Evolutionary conservation across 1,139 yeast species (phyloP), one percentile per base, ranked within the genome.

Genomic region (Magnusiomyces suaveolens): DNA sequence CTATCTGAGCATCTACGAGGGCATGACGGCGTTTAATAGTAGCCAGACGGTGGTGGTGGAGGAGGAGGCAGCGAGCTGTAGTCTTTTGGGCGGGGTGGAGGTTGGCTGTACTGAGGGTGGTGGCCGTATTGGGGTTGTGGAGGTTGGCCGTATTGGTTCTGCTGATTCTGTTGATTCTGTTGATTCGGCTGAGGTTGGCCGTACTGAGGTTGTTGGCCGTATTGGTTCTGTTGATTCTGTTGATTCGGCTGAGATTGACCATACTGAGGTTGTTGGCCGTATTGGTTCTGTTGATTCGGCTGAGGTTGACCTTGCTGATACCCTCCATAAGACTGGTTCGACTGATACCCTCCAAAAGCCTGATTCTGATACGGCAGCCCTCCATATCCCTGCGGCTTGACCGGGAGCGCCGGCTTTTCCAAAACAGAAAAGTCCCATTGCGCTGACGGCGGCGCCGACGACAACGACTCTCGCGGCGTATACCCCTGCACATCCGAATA

Each of bases 71-170:
- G 18, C 2, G 48, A 46, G 39, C 38, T 46, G 24, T 46, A 46
- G 21, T 46, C 48, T 29, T 46, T 46, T 43, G 44, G 54, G 48
- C 49, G 56, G 32, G 55, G 56, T 21, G 46, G 50, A 3, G 52
- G 38, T 18, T 24, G 52, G n/a, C n/a, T n/a, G n/a, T n/a, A n/a
- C 32, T 46, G 46, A 38, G 8, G 43, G 16, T 36, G 16, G 66
- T 38, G 59, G 64, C 48, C 63, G 68, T 52, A 60, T 67, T 51
- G 65, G 67, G 16, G 59, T 60, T 38, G 62, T n/a, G n/a, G n/a
- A n/a, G n/a, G n/a, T n/a, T n/a, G n/a, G n/a, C n/a, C n/a, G n/a
- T n/a, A n/a, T n/a, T n/a, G n/a, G n/a, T n/a, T n/a, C n/a, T n/a
- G n/a, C n/a, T n/a, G n/a, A n/a, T n/a, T n/a, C n/a, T n/a, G n/a